Evolutionary conservation across 805 yeast species (phyloP).

Genomic region (Saturnispora serradocipensis): DNA sequence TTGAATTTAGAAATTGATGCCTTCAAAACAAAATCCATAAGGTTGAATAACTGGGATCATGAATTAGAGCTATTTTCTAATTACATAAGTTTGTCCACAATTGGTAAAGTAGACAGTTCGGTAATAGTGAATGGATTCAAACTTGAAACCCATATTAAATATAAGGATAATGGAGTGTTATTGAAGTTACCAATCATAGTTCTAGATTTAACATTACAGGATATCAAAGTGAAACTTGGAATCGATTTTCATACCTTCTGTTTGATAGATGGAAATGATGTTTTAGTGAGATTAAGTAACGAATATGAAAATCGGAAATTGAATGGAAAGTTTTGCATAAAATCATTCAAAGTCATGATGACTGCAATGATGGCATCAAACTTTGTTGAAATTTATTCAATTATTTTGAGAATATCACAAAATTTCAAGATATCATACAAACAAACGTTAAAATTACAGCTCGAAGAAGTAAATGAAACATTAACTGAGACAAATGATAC

Average conservation of each 20-base stretch:
- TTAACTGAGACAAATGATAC: background rate
- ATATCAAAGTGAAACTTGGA: conserved; percentile 51
- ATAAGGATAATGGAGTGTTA: conserved; percentile 42
- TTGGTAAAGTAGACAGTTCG: conserved; percentile 75
- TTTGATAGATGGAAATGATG: conserved; percentile 41
- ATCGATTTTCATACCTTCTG: conserved; percentile 84
- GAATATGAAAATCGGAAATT: conserved; percentile 44
- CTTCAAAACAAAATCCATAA: conserved; percentile 62
- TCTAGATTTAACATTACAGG: conserved; percentile 46
- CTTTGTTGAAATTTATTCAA: conserved; percentile 64
- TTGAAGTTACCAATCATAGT: conserved; percentile 60
- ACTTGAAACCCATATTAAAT: conserved; percentile 58
- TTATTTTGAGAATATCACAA: conserved; percentile 60
- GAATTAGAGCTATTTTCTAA: conserved; percentile 54
- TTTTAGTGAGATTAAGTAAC: conserved; percentile 55
- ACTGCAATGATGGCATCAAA: conserved; percentile 86
- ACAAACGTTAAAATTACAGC: conserved; percentile 51
- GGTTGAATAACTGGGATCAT: conserved; percentile 63
- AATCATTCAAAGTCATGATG: conserved; percentile 48
- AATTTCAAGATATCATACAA: conserved; percentile 66
- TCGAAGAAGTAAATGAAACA: background rate
- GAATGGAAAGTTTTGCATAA: conserved; percentile 40
- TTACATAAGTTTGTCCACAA: conserved; percentile 40
- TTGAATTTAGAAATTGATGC: conserved; percentile 45
- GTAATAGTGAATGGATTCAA: conserved; percentile 41